Percentiles rank a stretch among this genome's conserved stretches.
Evolutionary conservation across 2,329 filamentous ascomycete genomes (phyloP).

Genomic region (Calonectria pseudoturangicola): DNA sequence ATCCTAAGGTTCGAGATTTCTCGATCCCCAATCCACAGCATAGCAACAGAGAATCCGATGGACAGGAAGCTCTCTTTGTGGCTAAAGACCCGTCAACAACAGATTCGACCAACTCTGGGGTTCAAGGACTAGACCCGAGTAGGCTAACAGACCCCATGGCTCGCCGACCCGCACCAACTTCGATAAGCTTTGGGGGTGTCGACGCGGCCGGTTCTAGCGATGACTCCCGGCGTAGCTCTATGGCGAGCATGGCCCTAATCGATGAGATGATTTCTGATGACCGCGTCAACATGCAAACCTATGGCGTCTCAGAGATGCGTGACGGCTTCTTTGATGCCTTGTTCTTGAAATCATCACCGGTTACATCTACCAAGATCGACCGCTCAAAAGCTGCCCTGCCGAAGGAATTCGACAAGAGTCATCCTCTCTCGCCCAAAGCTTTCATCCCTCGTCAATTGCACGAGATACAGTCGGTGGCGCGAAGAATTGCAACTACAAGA

Average conservation of each 20-base stretch:
- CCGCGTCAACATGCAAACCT: slow-evolving; percentile 62
- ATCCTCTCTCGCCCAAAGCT: slow-evolving; percentile 67
- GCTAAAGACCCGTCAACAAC: slow-evolving; percentile 36
- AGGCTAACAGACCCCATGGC: slow-evolving; percentile 44
- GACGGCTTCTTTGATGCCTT: slow-evolving; percentile 70
- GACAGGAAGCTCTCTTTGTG: slow-evolving; percentile 26
- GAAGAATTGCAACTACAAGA: slow-evolving; percentile 67
- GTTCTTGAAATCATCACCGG: slow-evolving; percentile 65
- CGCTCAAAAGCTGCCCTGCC: slow-evolving; percentile 68
- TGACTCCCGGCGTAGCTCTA: slow-evolving; percentile 55
- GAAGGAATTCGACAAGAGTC: slow-evolving; percentile 65
- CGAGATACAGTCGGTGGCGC: slow-evolving; percentile 63
- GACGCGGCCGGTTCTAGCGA: slow-evolving; percentile 46
- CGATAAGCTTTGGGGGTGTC: slow-evolving; percentile 33
- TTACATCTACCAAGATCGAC: slow-evolving; percentile 59
- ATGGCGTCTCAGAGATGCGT: slow-evolving; percentile 65
- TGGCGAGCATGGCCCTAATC: slow-evolving; percentile 58
- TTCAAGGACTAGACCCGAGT: slow-evolving; percentile 47
- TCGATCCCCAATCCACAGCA: slow-evolving; percentile 23
- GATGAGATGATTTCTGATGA: slow-evolving; percentile 59
- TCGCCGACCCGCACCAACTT: slow-evolving; percentile 26
- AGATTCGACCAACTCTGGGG: slow-evolving; percentile 23
- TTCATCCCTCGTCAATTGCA: slow-evolving; percentile 70
- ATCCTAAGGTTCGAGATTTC: slow-evolving; percentile 29
- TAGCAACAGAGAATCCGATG: slow-evolving; percentile 1